These are phyloP conservation scores for Hydnomerulius pinastri DNA, from an alignment of 768 basidiomycete species.

Conservation along the genomic window DNA sequence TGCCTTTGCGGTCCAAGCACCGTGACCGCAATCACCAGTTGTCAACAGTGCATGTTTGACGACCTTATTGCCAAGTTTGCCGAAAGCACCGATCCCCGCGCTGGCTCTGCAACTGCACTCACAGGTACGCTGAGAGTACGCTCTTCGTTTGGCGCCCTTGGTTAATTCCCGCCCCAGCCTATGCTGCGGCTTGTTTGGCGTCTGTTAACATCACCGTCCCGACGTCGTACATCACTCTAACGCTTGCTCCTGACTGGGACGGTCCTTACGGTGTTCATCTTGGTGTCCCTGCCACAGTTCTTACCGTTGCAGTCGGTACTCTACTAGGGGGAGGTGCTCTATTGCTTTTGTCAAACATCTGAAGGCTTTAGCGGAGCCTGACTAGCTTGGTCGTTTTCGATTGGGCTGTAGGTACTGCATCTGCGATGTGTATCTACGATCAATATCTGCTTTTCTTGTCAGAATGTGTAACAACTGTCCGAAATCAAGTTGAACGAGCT, in stretches of 20 bases:
- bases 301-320: slow-evolving; percentile 44
- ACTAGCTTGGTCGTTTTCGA: background rate
- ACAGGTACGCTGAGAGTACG: slow-evolving; percentile 41
- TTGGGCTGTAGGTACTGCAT: background rate
- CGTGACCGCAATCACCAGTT: slow-evolving; percentile 44
- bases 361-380: background rate
- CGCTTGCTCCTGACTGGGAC: slow-evolving; percentile 56
- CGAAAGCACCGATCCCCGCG: slow-evolving; percentile 49
- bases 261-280: slow-evolving; percentile 57
- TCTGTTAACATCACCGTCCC: slow-evolving; percentile 40
- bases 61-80: slow-evolving; percentile 52
- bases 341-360: slow-evolving; percentile 57
- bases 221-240: slow-evolving; percentile 41
- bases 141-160: slow-evolving; percentile 5
- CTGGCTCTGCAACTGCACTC: slow-evolving; percentile 62
- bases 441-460: background rate
- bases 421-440: background rate
- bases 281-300: slow-evolving; percentile 41
- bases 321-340: slow-evolving; percentile 53
- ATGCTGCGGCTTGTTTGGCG: slow-evolving; percentile 47
- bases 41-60: slow-evolving; percentile 71
- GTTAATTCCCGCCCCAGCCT: slow-evolving; percentile 43
- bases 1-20: slow-evolving; percentile 58
- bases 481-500: too few relatives aligned
- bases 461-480: too few relatives aligned